Evolutionary conservation across 1,284 basidiomycete genomes (phyloP).

Genomic region (Tilletia indica): DNA sequence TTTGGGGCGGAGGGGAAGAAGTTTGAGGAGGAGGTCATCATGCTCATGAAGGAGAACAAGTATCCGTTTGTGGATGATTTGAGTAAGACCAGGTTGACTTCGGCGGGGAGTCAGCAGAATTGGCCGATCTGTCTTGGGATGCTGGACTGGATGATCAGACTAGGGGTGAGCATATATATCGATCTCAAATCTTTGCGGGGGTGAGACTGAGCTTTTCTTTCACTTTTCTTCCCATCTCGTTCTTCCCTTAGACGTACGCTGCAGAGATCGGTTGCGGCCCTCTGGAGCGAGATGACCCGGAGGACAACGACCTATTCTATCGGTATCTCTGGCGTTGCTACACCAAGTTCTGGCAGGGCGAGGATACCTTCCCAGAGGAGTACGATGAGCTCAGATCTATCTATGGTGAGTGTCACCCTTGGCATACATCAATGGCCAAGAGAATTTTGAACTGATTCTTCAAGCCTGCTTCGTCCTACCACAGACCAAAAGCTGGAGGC

Average conservation of each 20-base stretch:
- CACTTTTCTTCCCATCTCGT: not conserved
- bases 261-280: not conserved
- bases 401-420: slow-evolving; percentile 31
- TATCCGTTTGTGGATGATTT: slow-evolving; percentile 53
- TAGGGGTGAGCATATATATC: slow-evolving; percentile 24
- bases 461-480: too few species aligned
- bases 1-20: slow-evolving; percentile 24
- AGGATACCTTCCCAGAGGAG: slow-evolving; percentile 54
- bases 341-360: slow-evolving; percentile 53
- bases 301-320: slow-evolving; percentile 46
- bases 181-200: too few species aligned
- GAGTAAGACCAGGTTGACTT: slow-evolving; percentile 53
- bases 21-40: slow-evolving; percentile 38
- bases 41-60: slow-evolving; percentile 49
- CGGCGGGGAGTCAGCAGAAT: slow-evolving; percentile 51
- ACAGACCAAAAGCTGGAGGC: slow-evolving; percentile 18
- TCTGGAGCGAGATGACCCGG: slow-evolving; percentile 25
- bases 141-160: slow-evolving; percentile 53
- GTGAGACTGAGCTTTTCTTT: not conserved
- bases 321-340: slow-evolving; percentile 54
- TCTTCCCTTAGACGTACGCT: not conserved
- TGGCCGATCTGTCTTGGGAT: slow-evolving; percentile 53
- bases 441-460: too few species aligned
- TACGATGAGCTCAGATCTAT: slow-evolving; percentile 40
- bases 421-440: too few species aligned